Evolutionary conservation across 2,329 filamentous ascomycete genomes (phyloP), one percentile per base, ranked within the genome.

Genomic region (Metarhizium rileyi): DNA sequence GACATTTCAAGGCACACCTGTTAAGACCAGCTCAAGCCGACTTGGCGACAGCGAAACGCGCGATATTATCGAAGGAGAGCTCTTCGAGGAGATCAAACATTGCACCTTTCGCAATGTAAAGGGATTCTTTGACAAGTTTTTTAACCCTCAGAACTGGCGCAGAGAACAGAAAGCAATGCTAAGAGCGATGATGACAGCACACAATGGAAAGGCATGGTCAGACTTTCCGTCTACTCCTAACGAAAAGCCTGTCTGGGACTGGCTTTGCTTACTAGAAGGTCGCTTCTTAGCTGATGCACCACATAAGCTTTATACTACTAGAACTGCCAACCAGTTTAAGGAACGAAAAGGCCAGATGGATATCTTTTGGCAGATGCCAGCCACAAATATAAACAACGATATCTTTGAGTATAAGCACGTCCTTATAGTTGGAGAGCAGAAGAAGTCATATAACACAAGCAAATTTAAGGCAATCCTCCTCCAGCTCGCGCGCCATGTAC

Each of bases 401-500:
- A 23, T 25, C 5, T 54, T 56, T 26, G 10, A 44, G 38, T 56
- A 59, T 18, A 57, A 58, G 25, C 14, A 59, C 28, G 53, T 58
- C 33, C 53, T 59, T 26, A 53, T 57, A 4, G 52, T 54, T 33
- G 55, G 54, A 16, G 51, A 57, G 47, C 55, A 56, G 20, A 59
- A 57, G 50, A 51, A 51, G 46, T 53, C 52, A 0, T 35, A 56
- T 27, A 26, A 52, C 7, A 52, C 14, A 1, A 20, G 47, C 46
- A 42, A 20, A 25, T 59, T 60, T 22, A 58, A 57, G 49, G 47
- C 45, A 5, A 23, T 22, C 40, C 20, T 60, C 20, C 50, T 58
- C 26, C 55, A 58, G 26, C 48, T 60, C 14, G 44, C 52, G 18
- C 47, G 54, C 5, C 42, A 57, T 46, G 51, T 59, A 5, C 54